Percentiles rank a stretch among this genome's conserved stretches.
Evolutionary conservation across 371 early-diverging fungal genomes (phyloP).

Genomic region (Mucor circinelloides): DNA sequence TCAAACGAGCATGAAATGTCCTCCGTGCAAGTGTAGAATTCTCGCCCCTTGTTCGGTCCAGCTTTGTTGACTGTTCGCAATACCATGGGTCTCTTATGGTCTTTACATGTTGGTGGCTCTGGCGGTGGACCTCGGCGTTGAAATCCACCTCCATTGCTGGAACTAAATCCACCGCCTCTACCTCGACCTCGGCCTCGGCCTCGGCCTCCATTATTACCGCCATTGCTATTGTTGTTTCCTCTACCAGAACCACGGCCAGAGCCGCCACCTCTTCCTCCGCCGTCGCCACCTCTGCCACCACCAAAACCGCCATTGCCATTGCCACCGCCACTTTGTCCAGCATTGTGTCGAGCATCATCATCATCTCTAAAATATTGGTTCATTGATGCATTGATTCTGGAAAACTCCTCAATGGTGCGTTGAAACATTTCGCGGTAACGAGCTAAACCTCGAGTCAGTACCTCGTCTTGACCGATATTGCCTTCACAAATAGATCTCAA

Average conservation of each 20-base stretch:
- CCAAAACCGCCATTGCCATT: background rate
- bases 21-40: slow-evolving; percentile 49
- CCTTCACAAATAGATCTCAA: slow-evolving; percentile 75
- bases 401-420: slow-evolving; percentile 42
- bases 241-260: background rate
- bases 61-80: slow-evolving; percentile 50
- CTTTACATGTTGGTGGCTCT: background rate
- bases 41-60: slow-evolving; percentile 65
- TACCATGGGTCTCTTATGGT: slow-evolving; percentile 43
- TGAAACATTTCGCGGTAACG: slow-evolving; percentile 71
- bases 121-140: background rate
- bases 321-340: background rate
- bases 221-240: background rate
- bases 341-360: slow-evolving; percentile 12
- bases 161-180: background rate
- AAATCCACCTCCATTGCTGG: background rate
- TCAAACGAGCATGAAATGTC: slow-evolving; percentile 2
- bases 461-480: slow-evolving; percentile 53
- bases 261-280: background rate
- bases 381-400: slow-evolving; percentile 50
- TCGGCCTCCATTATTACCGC: slow-evolving; percentile 3
- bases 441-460: slow-evolving; percentile 57
- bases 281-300: slow-evolving; percentile 3
- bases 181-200: background rate
- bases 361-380: slow-evolving; percentile 36